These are phyloP conservation scores for Collybia sordida DNA, from an alignment of 768 basidiomycete species.

Conservation along the genomic window DNA sequence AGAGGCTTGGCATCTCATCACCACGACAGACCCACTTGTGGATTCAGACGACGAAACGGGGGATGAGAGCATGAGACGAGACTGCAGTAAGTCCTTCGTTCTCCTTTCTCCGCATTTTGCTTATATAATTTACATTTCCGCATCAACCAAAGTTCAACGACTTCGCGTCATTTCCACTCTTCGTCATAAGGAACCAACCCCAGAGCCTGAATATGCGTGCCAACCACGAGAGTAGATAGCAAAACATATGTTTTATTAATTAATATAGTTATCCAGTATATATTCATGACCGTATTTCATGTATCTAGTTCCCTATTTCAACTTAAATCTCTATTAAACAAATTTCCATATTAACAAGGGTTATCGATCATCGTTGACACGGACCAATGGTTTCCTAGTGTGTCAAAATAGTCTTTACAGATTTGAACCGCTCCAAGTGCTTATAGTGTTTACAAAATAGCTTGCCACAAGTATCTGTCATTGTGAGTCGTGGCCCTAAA, in stretches of 20 bases:
- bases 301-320: no score
- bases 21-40: conserved; percentile 65
- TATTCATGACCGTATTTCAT: no score
- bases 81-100: conserved; percentile 52
- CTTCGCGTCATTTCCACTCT: conserved; percentile 60
- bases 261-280: conserved; percentile 15
- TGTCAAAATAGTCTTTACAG: no score
- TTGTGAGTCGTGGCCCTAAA: no score
- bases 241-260: not conserved
- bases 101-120: not conserved
- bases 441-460: no score
- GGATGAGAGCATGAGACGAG: conserved; percentile 63
- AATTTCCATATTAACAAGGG: no score
- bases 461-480: no score
- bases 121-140: conserved; percentile 5
- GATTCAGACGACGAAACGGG: conserved; percentile 74
- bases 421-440: no score
- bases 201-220: conserved; percentile 29
- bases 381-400: no score
- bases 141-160: conserved; percentile 46
- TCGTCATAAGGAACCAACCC: conserved; percentile 58
- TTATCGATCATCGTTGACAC: no score
- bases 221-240: not conserved
- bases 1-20: conserved; percentile 77
- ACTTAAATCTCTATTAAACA: no score